A percentile compares a stretch with the other conserved stretches of the same genome.
Conservation (phyloP, 2,329 filamentous ascomycete genomes). For the Coniochaeta hoffmannii region DNA sequence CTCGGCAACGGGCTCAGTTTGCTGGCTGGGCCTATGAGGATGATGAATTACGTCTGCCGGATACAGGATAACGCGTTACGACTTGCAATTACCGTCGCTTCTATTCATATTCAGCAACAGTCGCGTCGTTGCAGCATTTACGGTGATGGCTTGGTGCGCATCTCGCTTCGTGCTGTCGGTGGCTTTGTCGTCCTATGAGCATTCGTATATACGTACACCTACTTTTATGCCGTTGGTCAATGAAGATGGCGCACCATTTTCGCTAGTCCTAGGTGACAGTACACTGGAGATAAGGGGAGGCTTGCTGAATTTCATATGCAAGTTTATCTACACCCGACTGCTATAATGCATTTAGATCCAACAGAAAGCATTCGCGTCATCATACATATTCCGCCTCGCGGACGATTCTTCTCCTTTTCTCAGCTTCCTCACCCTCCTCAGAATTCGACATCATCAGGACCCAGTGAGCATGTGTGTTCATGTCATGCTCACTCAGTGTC, state of each 20-base stretch:
- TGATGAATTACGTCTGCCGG: background rate
- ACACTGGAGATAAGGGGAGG: background rate
- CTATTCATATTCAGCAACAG: background rate
- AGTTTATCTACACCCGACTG: background rate
- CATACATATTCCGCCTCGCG: background rate
- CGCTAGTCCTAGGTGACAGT: background rate
- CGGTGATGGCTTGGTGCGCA: background rate
- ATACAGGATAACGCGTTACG: background rate
- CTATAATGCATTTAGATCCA: background rate
- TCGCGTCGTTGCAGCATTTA: background rate
- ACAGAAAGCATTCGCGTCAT: background rate
- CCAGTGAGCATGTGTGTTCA: background rate
- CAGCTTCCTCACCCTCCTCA: background rate
- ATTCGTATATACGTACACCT: background rate
- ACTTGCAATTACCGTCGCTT: background rate
- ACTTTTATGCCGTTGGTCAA: background rate
- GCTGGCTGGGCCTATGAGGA: background rate
- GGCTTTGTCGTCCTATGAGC: background rate
- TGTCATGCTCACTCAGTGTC: background rate
- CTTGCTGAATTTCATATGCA: background rate
- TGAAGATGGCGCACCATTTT: background rate
- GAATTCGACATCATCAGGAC: background rate
- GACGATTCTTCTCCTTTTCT: background rate
- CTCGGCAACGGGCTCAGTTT: too few species aligned
- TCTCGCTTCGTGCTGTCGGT: background rate